Conservation (phyloP, 768 basidiomycete genomes). For the Termitomyces sp. region DNA sequence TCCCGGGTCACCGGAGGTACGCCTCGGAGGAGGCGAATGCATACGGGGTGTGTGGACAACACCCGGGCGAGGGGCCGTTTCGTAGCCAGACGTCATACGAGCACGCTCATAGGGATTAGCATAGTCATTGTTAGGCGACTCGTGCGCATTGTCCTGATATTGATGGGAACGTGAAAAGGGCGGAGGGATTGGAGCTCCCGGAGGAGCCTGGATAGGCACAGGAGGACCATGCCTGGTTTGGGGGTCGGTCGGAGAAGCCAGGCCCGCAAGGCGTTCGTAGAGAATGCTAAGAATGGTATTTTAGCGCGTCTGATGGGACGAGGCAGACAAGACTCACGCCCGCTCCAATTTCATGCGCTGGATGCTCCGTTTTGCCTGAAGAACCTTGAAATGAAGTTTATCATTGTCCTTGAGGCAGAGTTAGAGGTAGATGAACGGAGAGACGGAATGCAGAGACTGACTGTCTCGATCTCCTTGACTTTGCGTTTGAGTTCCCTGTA, state of each 20-base stretch:
- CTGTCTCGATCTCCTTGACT: conserved; percentile 82
- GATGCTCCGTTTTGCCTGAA: conserved; percentile 77
- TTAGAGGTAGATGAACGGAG: conserved; percentile 12
- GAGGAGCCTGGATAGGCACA: conserved; percentile 28
- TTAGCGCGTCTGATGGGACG: conserved; percentile 19
- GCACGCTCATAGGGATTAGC: conserved; percentile 44
- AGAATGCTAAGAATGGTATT: conserved; percentile 44
- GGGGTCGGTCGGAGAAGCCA: conserved; percentile 53
- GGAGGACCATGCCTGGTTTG: conserved; percentile 37
- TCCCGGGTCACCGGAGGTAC: conserved; percentile 32
- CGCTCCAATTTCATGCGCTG: conserved; percentile 86
- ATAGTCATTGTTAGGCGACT: conserved; percentile 44
- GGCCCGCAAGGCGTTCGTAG: conserved; percentile 70
- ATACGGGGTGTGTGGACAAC: conserved; percentile 24
- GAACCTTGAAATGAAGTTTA: conserved; percentile 78
- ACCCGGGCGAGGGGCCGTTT: conserved; percentile 22
- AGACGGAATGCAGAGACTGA: conserved; percentile 34
- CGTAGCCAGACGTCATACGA: conserved; percentile 41
- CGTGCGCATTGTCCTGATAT: conserved; percentile 34
- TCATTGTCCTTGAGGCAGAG: conserved; percentile 70
- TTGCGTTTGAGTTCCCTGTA: conserved; percentile 88
- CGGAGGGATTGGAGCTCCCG: conserved; percentile 34
- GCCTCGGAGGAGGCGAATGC: conserved; percentile 37
- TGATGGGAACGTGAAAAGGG: conserved; percentile 32
- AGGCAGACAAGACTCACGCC: conserved; percentile 56